Conservation (phyloP, 2,329 filamentous ascomycete genomes). For the Penicillium sp. region DNA sequence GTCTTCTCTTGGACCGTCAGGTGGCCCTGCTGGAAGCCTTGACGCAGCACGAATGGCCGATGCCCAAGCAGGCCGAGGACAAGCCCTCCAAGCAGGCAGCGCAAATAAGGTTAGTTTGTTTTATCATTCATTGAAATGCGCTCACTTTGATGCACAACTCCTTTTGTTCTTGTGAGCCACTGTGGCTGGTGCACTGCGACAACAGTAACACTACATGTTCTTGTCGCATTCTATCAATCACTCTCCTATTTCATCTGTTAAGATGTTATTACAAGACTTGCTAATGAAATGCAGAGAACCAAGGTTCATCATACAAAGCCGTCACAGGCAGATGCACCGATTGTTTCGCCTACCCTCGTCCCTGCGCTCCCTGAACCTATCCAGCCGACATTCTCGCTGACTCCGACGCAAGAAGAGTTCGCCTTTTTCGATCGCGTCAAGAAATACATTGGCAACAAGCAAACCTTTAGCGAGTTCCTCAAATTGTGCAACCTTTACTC, state of each 20-base stretch:
- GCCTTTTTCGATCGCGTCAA: conserved; percentile 96
- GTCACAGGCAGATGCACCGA: conserved; percentile 59
- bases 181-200: background rate
- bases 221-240: background rate
- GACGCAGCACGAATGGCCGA: conserved; percentile 41
- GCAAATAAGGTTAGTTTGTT: conserved; percentile 56
- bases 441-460: conserved; percentile 92
- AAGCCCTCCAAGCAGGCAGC: conserved; percentile 46
- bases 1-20: conserved; percentile 37
- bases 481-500: conserved; percentile 97
- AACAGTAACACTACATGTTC: background rate
- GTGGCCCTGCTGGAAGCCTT: conserved; percentile 36
- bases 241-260: background rate
- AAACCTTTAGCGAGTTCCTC: conserved; percentile 91
- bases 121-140: background rate
- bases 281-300: conserved; percentile 63
- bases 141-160: background rate
- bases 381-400: conserved; percentile 72
- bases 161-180: background rate
- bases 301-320: conserved; percentile 75
- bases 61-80: conserved; percentile 39
- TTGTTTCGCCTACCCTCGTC: conserved; percentile 83
- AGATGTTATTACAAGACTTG: background rate
- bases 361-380: conserved; percentile 88
- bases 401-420: conserved; percentile 83